Evolutionary conservation across 176 grass and related monocot species (phyloP), one percentile per base, ranked within the genome.

Genomic region (Tuctoria greenei): DNA sequence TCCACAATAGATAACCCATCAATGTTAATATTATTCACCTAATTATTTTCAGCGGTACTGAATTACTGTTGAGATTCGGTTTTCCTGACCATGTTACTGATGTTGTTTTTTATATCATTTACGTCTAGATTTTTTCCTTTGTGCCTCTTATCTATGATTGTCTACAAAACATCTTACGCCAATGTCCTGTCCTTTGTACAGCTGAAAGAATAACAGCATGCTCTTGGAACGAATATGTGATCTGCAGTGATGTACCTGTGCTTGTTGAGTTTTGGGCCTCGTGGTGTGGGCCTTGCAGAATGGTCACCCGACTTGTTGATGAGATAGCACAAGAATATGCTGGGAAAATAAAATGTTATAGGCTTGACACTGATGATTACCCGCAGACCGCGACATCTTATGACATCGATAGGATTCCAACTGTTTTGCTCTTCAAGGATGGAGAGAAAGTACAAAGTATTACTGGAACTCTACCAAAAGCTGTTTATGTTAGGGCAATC

Each of bases 221-320:
- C 62, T 62, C 61, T 41, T 98, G 95, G 95, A 92, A 98, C 17
- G 75, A 84, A 72, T 74, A 73, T 74, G 95, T 94, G 59, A 63
- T 98, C n/a, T 81, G 87, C 64, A 94, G 91, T 57, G 91, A 92
- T 70, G 57, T 90, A 36, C 91, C 84, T 20, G 95, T 98, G 25
- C 76, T 98, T 47, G 85, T 98, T 62, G 91, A 90, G 80, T 98
- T 98, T 73, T 98, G 91, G 91, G 86, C 89, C 60, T 90, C 86
- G 13, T 98, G 95, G 95, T 98, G 95, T 23, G 91, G 95, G 66
- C 95, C 95, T 38, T 98, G 91, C 61, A 86, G 28, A 49, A 92
- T 98, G 89, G 89, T 94, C 66, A 75, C 69, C 9, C 81, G 84
- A 57, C 73, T 94, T 67, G 49, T 94, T 1, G 73, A 94, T 17